phyloP scores from a whole-genome alignment of 352 stramenopile genomes.

The Plasmopara viticola region DNA sequence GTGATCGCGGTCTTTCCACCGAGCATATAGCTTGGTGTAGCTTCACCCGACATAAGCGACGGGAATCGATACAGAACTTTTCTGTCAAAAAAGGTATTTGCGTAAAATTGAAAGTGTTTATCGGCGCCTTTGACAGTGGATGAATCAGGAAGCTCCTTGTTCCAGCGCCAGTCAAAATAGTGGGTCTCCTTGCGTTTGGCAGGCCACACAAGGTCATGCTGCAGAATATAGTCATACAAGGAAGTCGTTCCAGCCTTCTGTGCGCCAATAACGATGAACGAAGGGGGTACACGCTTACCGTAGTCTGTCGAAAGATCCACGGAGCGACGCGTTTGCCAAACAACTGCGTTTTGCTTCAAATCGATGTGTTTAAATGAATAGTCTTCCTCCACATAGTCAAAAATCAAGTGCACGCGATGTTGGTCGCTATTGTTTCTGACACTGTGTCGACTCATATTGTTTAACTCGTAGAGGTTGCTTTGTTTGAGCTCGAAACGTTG shows the following conservation, averaged over 20 bases:
- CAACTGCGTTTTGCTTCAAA: slow-evolving; percentile 82
- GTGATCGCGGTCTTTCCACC: slow-evolving; percentile 67
- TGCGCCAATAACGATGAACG: slow-evolving; percentile 94
- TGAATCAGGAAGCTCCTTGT: slow-evolving; percentile 52
- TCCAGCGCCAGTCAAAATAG: slow-evolving; percentile 98
- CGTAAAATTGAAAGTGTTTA: slow-evolving; percentile 65
- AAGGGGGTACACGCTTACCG: slow-evolving; percentile 72
- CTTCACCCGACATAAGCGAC: slow-evolving; percentile 89
- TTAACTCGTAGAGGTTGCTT: slow-evolving; percentile 97
- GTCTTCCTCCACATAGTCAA: slow-evolving; percentile 94
- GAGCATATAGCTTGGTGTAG: slow-evolving; percentile 89
- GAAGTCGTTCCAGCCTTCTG: slow-evolving; percentile 96
- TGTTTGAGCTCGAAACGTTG: slow-evolving; percentile 88
- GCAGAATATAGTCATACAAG: slow-evolving; percentile 96
- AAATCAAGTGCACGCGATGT: slow-evolving; percentile 95
- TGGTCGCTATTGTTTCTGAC: slow-evolving; percentile 91
- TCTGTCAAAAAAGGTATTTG: slow-evolving; percentile 78
- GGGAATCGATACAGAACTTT: slow-evolving; percentile 81
- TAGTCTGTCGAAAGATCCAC: slow-evolving; percentile 89
- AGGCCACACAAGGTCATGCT: slow-evolving; percentile 92
- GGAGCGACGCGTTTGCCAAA: slow-evolving; percentile 94
- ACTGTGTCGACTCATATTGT: slow-evolving; percentile 96
- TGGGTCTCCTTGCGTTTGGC: slow-evolving; percentile 94
- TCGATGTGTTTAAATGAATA: slow-evolving; percentile 60
- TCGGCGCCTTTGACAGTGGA: slow-evolving; percentile 47